Percentiles rank a stretch among this genome's conserved stretches.
These are phyloP conservation scores for Pichia sp. DNA, from an alignment of 1,139 yeast genomes.

Conservation along the genomic window DNA sequence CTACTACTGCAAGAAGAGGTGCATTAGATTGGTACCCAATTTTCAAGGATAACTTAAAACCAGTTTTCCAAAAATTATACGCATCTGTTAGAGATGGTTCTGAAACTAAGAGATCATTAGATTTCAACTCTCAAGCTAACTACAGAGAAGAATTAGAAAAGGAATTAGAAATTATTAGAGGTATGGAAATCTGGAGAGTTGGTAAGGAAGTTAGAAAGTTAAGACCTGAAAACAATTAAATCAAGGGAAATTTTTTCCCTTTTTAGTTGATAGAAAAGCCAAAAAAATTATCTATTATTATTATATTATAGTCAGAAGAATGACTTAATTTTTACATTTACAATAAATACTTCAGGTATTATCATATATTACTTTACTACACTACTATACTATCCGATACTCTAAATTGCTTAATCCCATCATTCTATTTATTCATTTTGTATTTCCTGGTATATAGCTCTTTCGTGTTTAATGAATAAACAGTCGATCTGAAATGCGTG, in stretches of 20 bases:
- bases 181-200: conserved; percentile 98
- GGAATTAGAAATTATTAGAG: conserved; percentile 89
- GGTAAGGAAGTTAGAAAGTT: conserved; percentile 99
- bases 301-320: conserved; percentile 7
- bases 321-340: too few relatives aligned
- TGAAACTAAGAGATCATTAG: conserved; percentile 96
- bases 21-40: conserved; percentile 99
- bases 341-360: too few relatives aligned
- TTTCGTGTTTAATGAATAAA: conserved; percentile 30
- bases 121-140: conserved; percentile 95
- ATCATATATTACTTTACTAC: neutral
- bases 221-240: conserved; percentile 96
- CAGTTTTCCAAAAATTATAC: conserved; percentile 94
- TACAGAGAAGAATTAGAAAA: conserved; percentile 95
- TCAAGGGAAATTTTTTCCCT: too few relatives aligned
- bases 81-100: conserved; percentile 92
- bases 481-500: too few relatives aligned
- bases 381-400: neutral
- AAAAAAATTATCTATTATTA: neutral
- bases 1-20: conserved; percentile 99
- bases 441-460: conserved; percentile 21
- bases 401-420: neutral
- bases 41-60: conserved; percentile 98
- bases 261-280: too few relatives aligned
- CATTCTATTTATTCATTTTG: conserved; percentile 5